Conservation (phyloP, 768 basidiomycete species). For the Rhodotorula diobovata region DNA sequence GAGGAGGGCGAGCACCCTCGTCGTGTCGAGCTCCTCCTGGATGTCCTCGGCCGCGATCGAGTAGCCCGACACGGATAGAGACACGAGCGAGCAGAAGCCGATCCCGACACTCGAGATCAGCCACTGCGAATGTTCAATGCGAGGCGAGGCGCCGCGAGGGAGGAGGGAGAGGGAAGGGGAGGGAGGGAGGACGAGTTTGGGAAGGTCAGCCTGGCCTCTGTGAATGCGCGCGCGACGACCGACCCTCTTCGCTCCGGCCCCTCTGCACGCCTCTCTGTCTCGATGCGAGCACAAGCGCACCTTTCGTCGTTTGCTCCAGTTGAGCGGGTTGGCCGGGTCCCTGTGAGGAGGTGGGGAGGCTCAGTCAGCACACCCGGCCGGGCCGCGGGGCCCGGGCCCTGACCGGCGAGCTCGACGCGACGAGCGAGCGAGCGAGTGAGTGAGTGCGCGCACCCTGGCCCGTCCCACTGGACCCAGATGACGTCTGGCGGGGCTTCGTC, state of each 20-base stretch:
- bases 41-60: conserved; percentile 34
- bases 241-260: too few species aligned
- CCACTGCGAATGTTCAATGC: conserved; percentile 10
- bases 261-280: too few species aligned
- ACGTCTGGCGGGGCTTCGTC: neutral
- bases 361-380: neutral
- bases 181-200: neutral
- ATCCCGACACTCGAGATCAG: conserved; percentile 26
- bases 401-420: neutral
- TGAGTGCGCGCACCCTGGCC: conserved; percentile 1
- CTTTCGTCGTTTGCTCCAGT: conserved; percentile 33
- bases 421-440: neutral
- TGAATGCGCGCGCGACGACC: too few species aligned
- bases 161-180: neutral
- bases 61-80: conserved; percentile 37
- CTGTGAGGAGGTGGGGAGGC: neutral
- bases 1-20: conserved; percentile 34
- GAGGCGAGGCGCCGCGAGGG: neutral
- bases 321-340: conserved; percentile 36
- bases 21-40: conserved; percentile 39
- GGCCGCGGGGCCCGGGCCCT: neutral
- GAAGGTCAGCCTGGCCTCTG: neutral
- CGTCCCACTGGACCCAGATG: conserved; percentile 37
- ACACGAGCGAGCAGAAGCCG: conserved; percentile 33
- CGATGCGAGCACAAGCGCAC: too few species aligned